Conservation (phyloP, 164 flowering plant genomes). For the Platanus orientalis region DNA sequence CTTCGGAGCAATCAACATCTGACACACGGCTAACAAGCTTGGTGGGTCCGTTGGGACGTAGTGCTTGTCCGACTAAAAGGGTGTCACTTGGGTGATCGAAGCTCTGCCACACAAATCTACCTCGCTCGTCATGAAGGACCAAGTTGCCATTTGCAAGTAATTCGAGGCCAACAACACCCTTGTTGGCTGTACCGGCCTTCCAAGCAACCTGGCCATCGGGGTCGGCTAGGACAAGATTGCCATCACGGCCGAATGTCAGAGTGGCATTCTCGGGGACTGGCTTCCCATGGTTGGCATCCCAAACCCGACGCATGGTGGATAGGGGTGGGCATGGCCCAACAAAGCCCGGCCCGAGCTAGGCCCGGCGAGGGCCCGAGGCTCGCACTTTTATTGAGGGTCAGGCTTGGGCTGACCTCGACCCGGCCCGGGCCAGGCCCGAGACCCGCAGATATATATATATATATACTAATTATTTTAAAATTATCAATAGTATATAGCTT, state of each 20-base stretch:
- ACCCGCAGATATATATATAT: too few relatives aligned
- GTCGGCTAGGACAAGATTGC: conserved; percentile 29
- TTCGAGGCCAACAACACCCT: conserved; percentile 22
- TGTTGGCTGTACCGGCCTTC: conserved; percentile 29
- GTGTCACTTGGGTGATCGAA: conserved; percentile 31
- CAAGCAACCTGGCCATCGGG: conserved; percentile 22
- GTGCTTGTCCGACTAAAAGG: conserved; percentile 23
- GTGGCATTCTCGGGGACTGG: conserved; percentile 33
- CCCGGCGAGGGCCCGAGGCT: too few relatives aligned
- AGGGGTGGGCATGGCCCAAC: too few relatives aligned
- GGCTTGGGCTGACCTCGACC: too few relatives aligned
- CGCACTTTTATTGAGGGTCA: too few relatives aligned
- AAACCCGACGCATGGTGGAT: conserved; percentile 34
- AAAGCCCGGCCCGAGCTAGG: too few relatives aligned
- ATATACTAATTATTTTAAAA: too few relatives aligned
- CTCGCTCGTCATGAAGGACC: conserved; percentile 13
- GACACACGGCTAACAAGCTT: conserved; percentile 10
- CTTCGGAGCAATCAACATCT: conserved; percentile 1
- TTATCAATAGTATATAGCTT: too few relatives aligned
- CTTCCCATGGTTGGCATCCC: conserved; percentile 33
- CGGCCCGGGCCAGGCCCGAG: too few relatives aligned
- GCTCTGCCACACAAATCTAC: conserved; percentile 27
- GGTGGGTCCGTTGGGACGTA: conserved; percentile 18
- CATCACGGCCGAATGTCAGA: conserved; percentile 25
- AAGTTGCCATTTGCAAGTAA: conserved; percentile 27